Evolutionary conservation across 2,329 filamentous ascomycete genomes (phyloP), one percentile per base, ranked within the genome.

Genomic region (Hyphodiscus sp.): DNA sequence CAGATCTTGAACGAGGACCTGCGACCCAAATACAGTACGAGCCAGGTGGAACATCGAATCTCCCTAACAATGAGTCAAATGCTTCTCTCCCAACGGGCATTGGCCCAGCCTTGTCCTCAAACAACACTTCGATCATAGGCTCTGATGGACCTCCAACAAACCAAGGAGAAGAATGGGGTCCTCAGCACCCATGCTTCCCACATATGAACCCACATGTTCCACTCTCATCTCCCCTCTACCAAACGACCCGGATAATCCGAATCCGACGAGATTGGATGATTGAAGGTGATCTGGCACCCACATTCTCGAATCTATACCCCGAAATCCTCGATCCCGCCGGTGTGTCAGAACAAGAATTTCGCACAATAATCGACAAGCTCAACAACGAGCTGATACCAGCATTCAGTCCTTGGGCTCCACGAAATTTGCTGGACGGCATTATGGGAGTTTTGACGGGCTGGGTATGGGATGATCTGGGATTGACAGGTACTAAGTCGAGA

Each of bases 301-400:
- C 91, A 0, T 97, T 95, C 68, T 94, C 89, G 16, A 96, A 97
- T 64, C 76, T 96, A 2, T 99, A 99, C 65, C 94, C 94, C 0
- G 94, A 99, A 68, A 95, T 99, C 54, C 76, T 99, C 8, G 91
- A 96, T 61, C 89, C 91, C 0, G 82, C 82, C 0, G 82, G 91
- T 30, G 73, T 99, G 44, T 79, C 82, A 1, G 94, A 99, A 69
- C 85, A 86, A 55, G 89, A 95, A 63, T 99, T 99, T 66, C 83
- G 94, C 2, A 77, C 78, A 11, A 74, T 97, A 29, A 82, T 99
- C 52, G 83, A 91, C 55, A 87, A 85, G 64, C 78, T 97, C 51
- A 99, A 99, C 66, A 73, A 80, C 13, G 83, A 89, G 58, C 73
- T 97, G 16, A 74, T 86, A 41, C 79, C 79, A n/a, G 85, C 86